A percentile compares a stretch with the other conserved stretches of the same genome.
These are phyloP conservation scores for Fusarium fujikuroi DNA, from an alignment of 2,329 filamentous ascomycete genomes.

Conservation along the genomic window DNA sequence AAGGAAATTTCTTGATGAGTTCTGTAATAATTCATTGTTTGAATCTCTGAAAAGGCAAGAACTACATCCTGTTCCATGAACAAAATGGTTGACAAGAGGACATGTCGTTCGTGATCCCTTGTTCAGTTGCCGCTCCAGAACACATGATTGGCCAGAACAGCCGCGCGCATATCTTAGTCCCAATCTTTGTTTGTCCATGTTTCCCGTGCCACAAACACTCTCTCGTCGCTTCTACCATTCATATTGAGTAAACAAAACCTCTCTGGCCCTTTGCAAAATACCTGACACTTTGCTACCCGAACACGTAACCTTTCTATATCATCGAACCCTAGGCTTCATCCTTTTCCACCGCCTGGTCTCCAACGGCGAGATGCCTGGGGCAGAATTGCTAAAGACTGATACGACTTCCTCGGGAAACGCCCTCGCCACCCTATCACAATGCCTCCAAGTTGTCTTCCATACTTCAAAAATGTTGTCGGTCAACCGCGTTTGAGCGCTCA, in stretches of 20 bases:
- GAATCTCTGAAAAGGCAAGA: rapidly evolving
- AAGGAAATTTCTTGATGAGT: rapidly evolving
- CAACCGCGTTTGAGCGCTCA: background rate
- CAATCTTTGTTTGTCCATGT: background rate
- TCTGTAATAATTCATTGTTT: rapidly evolving
- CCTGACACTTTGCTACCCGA: rapidly evolving
- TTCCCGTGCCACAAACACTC: background rate
- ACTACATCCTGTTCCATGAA: rapidly evolving
- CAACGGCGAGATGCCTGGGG: background rate
- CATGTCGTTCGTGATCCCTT: background rate
- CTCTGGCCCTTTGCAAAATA: rapidly evolving
- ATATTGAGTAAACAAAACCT: rapidly evolving
- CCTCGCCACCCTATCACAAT: rapidly evolving
- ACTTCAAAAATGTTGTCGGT: background rate
- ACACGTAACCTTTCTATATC: background rate
- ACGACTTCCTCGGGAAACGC: background rate
- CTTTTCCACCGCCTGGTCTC: background rate
- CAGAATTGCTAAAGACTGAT: rapidly evolving
- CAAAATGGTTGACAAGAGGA: too few species aligned
- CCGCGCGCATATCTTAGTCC: background rate
- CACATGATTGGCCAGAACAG: background rate
- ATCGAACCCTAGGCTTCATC: too few species aligned
- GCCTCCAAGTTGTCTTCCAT: rapidly evolving
- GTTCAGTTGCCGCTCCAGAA: background rate
- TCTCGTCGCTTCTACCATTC: rapidly evolving